phyloP scores from a whole-genome alignment of 805 yeast species.

The Schwanniomyces polymorphus region DNA sequence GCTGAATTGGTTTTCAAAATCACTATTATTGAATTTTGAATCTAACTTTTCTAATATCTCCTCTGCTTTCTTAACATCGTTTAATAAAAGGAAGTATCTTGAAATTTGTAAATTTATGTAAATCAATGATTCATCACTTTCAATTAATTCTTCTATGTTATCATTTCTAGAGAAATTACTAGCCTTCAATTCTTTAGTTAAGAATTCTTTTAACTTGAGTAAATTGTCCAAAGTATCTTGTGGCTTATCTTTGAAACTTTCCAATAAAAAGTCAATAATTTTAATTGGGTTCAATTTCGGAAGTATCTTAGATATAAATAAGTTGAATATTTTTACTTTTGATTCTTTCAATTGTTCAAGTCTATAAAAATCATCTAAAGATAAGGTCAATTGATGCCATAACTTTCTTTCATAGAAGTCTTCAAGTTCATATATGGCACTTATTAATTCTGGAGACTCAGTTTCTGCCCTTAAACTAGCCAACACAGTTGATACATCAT shows the following conservation, averaged over 20 bases:
- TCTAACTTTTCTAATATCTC: slow-evolving; percentile 64
- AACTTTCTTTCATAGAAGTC: slow-evolving; percentile 84
- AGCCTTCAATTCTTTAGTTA: slow-evolving; percentile 25
- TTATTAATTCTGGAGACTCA: slow-evolving; percentile 58
- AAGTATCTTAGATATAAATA: slow-evolving; percentile 66
- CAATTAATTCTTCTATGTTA: slow-evolving; percentile 30
- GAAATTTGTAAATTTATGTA: slow-evolving; percentile 65
- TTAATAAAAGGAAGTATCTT: slow-evolving; percentile 59
- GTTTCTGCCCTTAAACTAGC: slow-evolving; percentile 65
- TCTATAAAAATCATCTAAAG: slow-evolving; percentile 61
- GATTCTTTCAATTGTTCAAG: slow-evolving; percentile 52
- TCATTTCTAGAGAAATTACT: slow-evolving; percentile 26
- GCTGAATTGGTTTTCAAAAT: slow-evolving; percentile 27
- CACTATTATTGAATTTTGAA: slow-evolving; percentile 49
- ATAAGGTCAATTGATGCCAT: slow-evolving; percentile 90
- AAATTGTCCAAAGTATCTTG: slow-evolving; percentile 35
- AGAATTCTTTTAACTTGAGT: slow-evolving; percentile 29
- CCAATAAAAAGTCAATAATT: slow-evolving; percentile 71
- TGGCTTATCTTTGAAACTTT: slow-evolving; percentile 35
- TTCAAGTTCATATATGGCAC: slow-evolving; percentile 68
- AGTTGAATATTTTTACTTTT: slow-evolving; percentile 66
- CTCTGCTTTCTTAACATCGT: slow-evolving; percentile 56
- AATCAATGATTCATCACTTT: slow-evolving; percentile 55
- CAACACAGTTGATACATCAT: slow-evolving; percentile 46
- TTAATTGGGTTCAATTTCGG: slow-evolving; percentile 77